Evolutionary conservation across 805 yeast species (phyloP), one percentile per base, ranked within the genome.

Genomic region (Blastobotrys parvus): DNA sequence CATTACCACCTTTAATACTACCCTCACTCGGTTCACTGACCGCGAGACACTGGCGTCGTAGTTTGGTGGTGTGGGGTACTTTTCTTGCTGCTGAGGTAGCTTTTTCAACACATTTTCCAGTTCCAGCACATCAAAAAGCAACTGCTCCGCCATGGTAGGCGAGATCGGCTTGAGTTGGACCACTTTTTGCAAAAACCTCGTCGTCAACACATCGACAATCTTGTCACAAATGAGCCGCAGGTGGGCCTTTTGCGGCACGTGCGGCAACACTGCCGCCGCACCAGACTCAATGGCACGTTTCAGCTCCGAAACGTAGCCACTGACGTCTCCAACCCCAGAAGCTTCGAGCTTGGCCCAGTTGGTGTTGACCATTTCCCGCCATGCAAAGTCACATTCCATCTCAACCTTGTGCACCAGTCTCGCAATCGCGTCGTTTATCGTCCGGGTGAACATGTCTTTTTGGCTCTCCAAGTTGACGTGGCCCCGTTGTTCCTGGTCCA

Each of bases 301-400:
- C 39, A 85, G 61, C 19, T 84, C 83, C 4, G 64, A 59, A 57
- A 83, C 74, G 53, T 84, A 89, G 39, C 78, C 63, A 35, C 94
- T 82, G 49, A 81, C 78, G 49, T 80, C 90, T 22, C 77, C 78
- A 2, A 82, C 84, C n/a, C 71, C 69, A 25, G 29, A 25, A n/a
- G n/a, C n/a, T 22, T 73, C 77, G 48, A 77, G 61, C 30, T 69
- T 66, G 22, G 70, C 68, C 95, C 96, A 88, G 58, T 85, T 82
- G 36, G 78, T 75, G 51, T 80, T 80, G 7, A 72, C 64, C 71
- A 92, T 79, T 54, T 87, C 95, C 50, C 92, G 71, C 94, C 95
- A 89, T 3, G 82, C 73, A 44, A 78, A 74, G 21, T 75, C 77
- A 39, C 81, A 61, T 49, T 84, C 88, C 19, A 63, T 55, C 16